Evolutionary conservation across 768 basidiomycete genomes (phyloP), one percentile per base, ranked within the genome.

Genomic region (Pleurotus citrinopileatus): DNA sequence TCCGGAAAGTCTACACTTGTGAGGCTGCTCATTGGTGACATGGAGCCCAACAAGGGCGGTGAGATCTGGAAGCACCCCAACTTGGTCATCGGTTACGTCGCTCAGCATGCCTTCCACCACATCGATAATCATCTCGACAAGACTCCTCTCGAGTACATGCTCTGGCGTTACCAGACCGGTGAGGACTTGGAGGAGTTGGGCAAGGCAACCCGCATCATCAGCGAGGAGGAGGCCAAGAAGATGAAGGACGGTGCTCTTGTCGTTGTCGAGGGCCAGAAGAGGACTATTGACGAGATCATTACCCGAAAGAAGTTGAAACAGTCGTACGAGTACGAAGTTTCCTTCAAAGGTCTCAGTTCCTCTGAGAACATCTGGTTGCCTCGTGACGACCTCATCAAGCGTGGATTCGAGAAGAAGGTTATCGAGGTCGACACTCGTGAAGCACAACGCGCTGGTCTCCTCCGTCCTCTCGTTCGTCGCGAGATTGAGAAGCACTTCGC

Each of bases 151-250:
- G 95, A 98, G 77, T 98, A 98, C 82, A 94, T 98, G 92, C 78
- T 98, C 61, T 98, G 95, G 95, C 94, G 95, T 76, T 98, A 97
- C 86, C 95, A 98, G 83, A 98, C 95, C 55, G 95, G 95, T 71
- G 95, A 98, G 73, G 95, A 98, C 80, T 74, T 97, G 69, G 95
- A 98, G 76, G 95, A 97, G 78, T 82, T 98, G 84, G 75, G 74
- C 74, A 98, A 97, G 83, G 94, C 91, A 55, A 86, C 72, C 71
- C 89, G 93, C 60, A 79, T 87, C 72, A 91, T 98, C 70, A 77
- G 82, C 57, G 92, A 88, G 53, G 94, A 90, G 69, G 95, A 98
- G 72, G 73, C 76, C 58, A 72, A 91, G 78, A 96, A 94, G 86
- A 98, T 98, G 95, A 91, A 95, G 80, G 95, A 98, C 64, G 95